Base-by-base conservation (phyloP, 2,329 filamentous ascomycete genomes). In the Furcasterigmium sp. region DNA sequence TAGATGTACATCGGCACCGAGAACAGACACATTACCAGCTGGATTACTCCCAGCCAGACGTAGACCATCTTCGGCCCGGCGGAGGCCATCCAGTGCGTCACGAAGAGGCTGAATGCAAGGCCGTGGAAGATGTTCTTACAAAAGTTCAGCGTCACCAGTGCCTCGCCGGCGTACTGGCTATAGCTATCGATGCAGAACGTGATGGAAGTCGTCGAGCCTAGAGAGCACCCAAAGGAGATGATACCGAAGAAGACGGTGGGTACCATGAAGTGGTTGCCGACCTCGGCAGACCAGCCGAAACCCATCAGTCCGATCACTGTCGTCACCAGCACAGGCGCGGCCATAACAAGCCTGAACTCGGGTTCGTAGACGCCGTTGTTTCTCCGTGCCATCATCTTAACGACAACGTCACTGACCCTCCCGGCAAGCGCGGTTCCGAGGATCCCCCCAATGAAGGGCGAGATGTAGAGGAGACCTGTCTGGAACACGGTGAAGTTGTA, bases 131-230 rank as follows among this genome's bases (percentile, higher is more conserved):
- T 77, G 59, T 96, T 97, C 73, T 97, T 97, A 66, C 81, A 83
- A 58, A 96, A 93, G 58, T 96, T 97, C 53, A 97, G 71, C 19
- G 91, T 96, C 11, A 97, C 93, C 26, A 97, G 74, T 3, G 91
- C 91, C 65, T 97, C 91, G 17, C 90, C 91, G 1, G 91, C 91
- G 62, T 95, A 96, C 57, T 94, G 85, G 10, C 91, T 77, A 63
- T 97, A 96, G 51, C 84, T 90, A 64, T 97, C 91, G 8, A 97
- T 89, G 42, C 86, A 90, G 56, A 95, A 97, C 0, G 91, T 96
- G 56, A 97, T 95, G 15, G 88, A 76, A 0, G 91, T 97, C 0
- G 91, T 96, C 21, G 85, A 90, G 1, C 89, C 91, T 2, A 97
- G 73, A 3, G 86, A 87, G 65, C 91, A 96, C 1, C 91, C 93